Evolutionary conservation across 179 eudicot species (phyloP).

Genomic region (Gypsophila paniculata): DNA sequence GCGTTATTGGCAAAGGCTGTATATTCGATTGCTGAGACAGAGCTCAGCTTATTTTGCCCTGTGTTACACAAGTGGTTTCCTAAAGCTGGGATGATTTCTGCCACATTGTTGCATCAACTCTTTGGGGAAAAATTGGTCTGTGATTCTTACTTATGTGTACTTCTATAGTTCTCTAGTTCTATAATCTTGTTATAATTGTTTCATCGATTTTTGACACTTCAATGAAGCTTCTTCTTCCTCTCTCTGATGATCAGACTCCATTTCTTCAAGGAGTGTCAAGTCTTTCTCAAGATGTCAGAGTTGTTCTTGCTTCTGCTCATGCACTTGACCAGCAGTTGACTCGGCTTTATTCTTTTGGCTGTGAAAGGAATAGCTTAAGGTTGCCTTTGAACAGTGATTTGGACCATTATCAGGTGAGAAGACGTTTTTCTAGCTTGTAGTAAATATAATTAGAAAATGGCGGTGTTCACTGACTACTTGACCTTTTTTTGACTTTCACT

Average conservation of each 20-base stretch:
- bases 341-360: slow-evolving; percentile 45
- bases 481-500: not conserved
- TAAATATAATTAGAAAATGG: not conserved
- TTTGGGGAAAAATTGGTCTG: slow-evolving; percentile 78
- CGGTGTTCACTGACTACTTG: not conserved
- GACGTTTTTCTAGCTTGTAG: not conserved
- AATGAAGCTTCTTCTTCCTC: slow-evolving; percentile 3
- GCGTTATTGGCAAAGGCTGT: slow-evolving; percentile 63
- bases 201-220: not conserved
- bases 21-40: slow-evolving; percentile 55
- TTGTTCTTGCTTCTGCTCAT: slow-evolving; percentile 76
- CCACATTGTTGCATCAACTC: slow-evolving; percentile 51
- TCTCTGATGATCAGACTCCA: slow-evolving; percentile 44
- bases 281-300: slow-evolving; percentile 66
- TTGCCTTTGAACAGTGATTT: slow-evolving; percentile 36
- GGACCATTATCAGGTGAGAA: slow-evolving; percentile 69
- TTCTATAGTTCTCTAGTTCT: not conserved
- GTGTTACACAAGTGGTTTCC: slow-evolving; percentile 58
- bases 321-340: slow-evolving; percentile 52
- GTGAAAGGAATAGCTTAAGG: slow-evolving; percentile 36
- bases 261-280: slow-evolving; percentile 52
- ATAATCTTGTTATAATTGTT: not conserved
- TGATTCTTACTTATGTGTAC: not conserved
- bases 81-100: slow-evolving; percentile 67
- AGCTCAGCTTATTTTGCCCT: slow-evolving; percentile 50